Percentiles rank a stretch among this genome's conserved stretches.
These are phyloP conservation scores for Hyphopichia fennica DNA, from an alignment of 1,139 yeast genomes.

Conservation along the genomic window DNA sequence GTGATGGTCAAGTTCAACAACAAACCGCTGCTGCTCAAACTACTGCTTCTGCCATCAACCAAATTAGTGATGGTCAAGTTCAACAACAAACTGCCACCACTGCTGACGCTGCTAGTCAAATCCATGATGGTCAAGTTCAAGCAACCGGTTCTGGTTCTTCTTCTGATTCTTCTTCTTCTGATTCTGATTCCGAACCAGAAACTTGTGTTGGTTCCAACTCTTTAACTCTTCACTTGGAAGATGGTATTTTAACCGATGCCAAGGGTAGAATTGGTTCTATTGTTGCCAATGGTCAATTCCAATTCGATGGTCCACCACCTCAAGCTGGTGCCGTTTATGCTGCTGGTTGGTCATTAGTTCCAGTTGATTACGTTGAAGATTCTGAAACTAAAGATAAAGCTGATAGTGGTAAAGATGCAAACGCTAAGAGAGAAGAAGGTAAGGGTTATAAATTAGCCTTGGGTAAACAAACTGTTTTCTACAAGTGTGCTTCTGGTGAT, in stretches of 20 bases:
- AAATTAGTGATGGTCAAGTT: conserved; percentile 43
- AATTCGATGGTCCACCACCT: conserved; percentile 47
- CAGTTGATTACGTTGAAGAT: conserved; percentile 16
- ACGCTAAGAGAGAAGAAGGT: conserved; percentile 18
- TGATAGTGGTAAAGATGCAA: conserved; percentile 8
- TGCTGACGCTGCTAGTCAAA: conserved; percentile 28
- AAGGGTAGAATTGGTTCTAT: conserved; percentile 42
- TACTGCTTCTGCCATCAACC: conserved; percentile 34
- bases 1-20: conserved; percentile 38
- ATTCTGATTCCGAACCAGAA: conserved; percentile 9
- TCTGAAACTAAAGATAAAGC: conserved; percentile 9
- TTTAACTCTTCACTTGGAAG: conserved; percentile 27
- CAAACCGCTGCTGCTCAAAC: conserved; percentile 16
- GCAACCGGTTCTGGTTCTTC: neutral
- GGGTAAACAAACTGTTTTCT: conserved; percentile 39
- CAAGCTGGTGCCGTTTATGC: conserved; percentile 44
- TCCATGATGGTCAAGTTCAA: conserved; percentile 31
- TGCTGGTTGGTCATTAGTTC: conserved; percentile 38
- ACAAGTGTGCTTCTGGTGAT: conserved; percentile 43
- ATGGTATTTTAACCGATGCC: conserved; percentile 30
- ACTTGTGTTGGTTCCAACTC: conserved; percentile 30
- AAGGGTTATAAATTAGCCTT: conserved; percentile 33
- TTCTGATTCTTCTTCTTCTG: conserved; percentile 6
- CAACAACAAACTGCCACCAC: conserved; percentile 30
- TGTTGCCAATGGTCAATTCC: conserved; percentile 48